A percentile compares a stretch with the other conserved stretches of the same genome.
These are phyloP conservation scores for Penicillium decumbens DNA, from an alignment of 2,329 filamentous ascomycete species.

Conservation along the genomic window DNA sequence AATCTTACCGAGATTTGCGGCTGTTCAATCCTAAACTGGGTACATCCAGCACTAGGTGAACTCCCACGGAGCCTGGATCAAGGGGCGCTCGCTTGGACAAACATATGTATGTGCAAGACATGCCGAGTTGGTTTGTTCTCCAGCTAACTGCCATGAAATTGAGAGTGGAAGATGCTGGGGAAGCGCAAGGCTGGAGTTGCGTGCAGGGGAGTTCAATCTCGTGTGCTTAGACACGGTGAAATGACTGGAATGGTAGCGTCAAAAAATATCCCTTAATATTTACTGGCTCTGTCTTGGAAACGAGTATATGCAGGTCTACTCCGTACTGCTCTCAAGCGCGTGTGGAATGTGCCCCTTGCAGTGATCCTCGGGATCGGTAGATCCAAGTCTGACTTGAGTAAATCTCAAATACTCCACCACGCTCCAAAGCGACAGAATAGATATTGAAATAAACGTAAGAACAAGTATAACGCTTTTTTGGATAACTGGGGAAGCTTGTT, in stretches of 20 bases:
- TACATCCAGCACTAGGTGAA: background rate
- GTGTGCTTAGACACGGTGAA: too few relatives aligned
- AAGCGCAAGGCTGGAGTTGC: background rate
- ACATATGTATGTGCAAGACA: background rate
- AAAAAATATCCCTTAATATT: background rate
- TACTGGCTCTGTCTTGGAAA: background rate
- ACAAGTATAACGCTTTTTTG: background rate
- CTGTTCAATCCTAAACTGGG: background rate
- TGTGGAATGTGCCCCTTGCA: slow-evolving; percentile 1
- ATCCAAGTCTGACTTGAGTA: background rate
- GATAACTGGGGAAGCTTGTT: background rate
- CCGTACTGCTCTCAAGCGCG: background rate
- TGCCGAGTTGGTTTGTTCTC: background rate
- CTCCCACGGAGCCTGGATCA: background rate
- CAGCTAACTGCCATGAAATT: background rate
- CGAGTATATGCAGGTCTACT: background rate
- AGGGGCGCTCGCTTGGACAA: background rate
- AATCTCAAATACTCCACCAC: background rate
- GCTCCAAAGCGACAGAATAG: background rate
- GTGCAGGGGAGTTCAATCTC: background rate
- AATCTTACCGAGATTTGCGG: background rate
- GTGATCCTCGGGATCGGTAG: background rate
- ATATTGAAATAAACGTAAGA: background rate
- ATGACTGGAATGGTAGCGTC: background rate
- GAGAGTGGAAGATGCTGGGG: background rate